Base-by-base conservation (phyloP, 2,329 filamentous ascomycete species). In the Dendryphion nanum region DNA sequence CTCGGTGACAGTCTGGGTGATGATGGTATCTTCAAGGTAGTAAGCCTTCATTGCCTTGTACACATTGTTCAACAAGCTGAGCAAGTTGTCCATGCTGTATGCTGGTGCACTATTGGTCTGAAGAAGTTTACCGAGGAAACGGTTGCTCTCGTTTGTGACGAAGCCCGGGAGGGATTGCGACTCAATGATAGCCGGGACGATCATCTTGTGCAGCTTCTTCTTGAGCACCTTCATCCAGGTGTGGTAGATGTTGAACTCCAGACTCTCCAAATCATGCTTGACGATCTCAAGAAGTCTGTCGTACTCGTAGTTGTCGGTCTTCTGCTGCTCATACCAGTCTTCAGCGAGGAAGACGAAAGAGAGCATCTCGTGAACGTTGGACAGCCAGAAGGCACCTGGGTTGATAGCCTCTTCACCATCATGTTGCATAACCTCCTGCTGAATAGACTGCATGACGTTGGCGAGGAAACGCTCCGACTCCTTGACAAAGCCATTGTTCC, bases 201-300 rank as follows among this genome's bases (percentile, higher is more conserved):
- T 94, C 93, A 98, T 98, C 79, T 97, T 97, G 59, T 94, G 89
- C 48, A 98, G 78, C 74, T 95, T 95, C 82, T 96, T 96, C 80
- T 98, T 98, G 61, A 98, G 74, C 40, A 96, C 88, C 77, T 98
- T 98, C 93, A 98, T 98, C 93, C 93, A 98, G 18, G 93, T 98
- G 71, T 98, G 93, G 71, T 98, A 98, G 58, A 98, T 98, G 75
- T 98, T 98, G 76, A 98, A 98, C 71, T 98, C 93, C 48, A 98
- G 77, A 69, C 88, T 95, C 73, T 98, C 93, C 35, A 98, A 76
- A 65, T 98, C 93, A 66, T 98, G 93, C 78, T 98, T 98, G 64
- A 98, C 93, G 65, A 98, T 97, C 69, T 98, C 93, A 57, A 98
- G 74, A 37, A 98, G 78, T 48, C 93, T 86, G 69, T 98, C 93